Conservation (phyloP, 2,329 filamentous ascomycete genomes). For the Colletotrichum sp. region DNA sequence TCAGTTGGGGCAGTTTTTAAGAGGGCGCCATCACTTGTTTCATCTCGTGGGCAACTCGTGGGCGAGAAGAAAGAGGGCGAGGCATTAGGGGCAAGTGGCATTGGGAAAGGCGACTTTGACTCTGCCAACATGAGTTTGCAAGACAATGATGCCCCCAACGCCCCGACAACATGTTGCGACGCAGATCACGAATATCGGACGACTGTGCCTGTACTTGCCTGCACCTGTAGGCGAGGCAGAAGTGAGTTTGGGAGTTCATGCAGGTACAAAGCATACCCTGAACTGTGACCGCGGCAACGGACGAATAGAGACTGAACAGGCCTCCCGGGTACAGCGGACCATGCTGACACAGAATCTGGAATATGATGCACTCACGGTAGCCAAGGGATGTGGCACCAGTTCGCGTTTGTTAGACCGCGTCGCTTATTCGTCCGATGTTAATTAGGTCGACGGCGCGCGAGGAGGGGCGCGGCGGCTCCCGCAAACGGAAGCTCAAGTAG, state of each 20-base stretch:
- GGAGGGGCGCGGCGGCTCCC: not conserved
- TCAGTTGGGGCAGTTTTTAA: not conserved
- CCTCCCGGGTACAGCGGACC: not conserved
- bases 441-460: not conserved
- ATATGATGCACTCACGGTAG: not conserved
- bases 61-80: not conserved
- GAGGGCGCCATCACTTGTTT: constrained; percentile 1
- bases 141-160: not conserved
- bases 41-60: not conserved
- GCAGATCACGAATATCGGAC: not conserved
- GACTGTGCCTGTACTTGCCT: not conserved
- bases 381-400: not conserved
- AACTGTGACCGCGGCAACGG: not conserved
- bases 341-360: not conserved
- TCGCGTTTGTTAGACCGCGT: not conserved
- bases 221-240: not conserved
- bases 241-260: not conserved
- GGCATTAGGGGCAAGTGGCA: not conserved
- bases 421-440: not conserved
- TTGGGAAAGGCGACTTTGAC: not conserved
- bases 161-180: not conserved
- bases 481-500: not conserved
- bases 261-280: not conserved
- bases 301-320: not conserved
- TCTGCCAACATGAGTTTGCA: not conserved